These are phyloP conservation scores for Xylaria sp. DNA, from an alignment of 495 filamentous ascomycete species.

Conservation along the genomic window DNA sequence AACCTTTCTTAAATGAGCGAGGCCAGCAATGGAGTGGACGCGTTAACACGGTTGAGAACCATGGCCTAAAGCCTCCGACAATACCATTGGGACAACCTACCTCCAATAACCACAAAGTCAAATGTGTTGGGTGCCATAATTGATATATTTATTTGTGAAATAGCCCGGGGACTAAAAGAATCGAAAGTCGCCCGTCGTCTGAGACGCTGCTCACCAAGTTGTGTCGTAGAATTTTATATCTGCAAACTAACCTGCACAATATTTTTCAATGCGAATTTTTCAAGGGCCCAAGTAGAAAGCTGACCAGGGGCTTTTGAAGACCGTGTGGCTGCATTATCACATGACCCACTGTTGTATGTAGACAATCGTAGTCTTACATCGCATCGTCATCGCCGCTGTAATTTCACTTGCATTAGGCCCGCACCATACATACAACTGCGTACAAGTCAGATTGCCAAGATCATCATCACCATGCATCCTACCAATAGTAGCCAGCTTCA, in stretches of 20 bases:
- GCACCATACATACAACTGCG: not conserved
- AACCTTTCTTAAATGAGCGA: not conserved
- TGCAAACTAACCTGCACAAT: too few species aligned
- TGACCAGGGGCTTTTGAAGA: not conserved
- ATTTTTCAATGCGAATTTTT: too few species aligned
- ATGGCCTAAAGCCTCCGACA: not conserved
- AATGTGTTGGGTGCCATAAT: constrained; percentile 39
- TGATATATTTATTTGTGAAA: not conserved
- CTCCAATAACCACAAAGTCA: constrained; percentile 63
- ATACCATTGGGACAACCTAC: not conserved
- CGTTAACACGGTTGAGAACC: not conserved
- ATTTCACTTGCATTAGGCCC: too few species aligned
- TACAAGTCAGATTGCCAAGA: not conserved
- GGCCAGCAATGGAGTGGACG: not conserved
- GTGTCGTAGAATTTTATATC: not conserved
- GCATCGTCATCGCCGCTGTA: not conserved
- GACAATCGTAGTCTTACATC: not conserved
- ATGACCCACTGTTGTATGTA: not conserved
- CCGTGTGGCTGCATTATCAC: not conserved
- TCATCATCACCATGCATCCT: not conserved
- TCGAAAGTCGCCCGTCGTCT: not conserved
- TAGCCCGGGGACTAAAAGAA: constrained; percentile 23
- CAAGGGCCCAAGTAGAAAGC: too few species aligned
- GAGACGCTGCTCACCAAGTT: not conserved
- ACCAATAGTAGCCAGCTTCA: not conserved